Conservation (phyloP, 2,329 filamentous ascomycete species). For the Aspergillus sp. region DNA sequence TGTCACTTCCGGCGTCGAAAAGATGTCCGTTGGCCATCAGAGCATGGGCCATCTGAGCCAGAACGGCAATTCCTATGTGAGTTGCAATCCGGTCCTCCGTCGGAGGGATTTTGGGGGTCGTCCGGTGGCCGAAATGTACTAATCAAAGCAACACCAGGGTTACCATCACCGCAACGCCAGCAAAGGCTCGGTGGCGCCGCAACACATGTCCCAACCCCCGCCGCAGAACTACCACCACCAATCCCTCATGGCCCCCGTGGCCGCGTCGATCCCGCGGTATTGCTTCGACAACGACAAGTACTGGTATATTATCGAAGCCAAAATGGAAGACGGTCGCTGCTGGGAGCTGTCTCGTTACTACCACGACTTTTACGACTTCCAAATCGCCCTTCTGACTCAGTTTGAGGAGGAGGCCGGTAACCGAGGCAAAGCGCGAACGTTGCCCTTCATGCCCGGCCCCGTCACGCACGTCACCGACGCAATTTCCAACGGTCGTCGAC, state of each 20-base stretch:
- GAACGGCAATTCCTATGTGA: constrained; percentile 52
- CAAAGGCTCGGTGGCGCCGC: constrained; percentile 30
- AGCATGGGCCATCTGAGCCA: constrained; percentile 50
- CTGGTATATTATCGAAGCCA: constrained; percentile 94
- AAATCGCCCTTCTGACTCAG: constrained; percentile 87
- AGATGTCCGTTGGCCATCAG: constrained; percentile 71
- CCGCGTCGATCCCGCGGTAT: constrained; percentile 85
- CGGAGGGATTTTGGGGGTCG: background rate
- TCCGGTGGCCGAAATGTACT: background rate
- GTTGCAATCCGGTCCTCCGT: constrained; percentile 19
- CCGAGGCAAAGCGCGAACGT: constrained; percentile 72
- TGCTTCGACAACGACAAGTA: constrained; percentile 98
- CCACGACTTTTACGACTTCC: constrained; percentile 98
- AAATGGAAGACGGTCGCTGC: constrained; percentile 82
- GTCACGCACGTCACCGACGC: constrained; percentile 98
- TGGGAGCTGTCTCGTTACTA: constrained; percentile 96
- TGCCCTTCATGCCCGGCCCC: constrained; percentile 97
- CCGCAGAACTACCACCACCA: constrained; percentile 51
- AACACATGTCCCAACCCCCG: constrained; percentile 41
- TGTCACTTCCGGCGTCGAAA: constrained; percentile 70
- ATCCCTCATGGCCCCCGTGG: constrained; percentile 69
- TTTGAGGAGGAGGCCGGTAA: constrained; percentile 94
- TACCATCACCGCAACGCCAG: constrained; percentile 43
- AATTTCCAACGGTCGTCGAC: constrained; percentile 87
- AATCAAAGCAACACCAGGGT: constrained; percentile 17